Conservation (phyloP, 176 grass and related monocot species). For the Areca catechu region DNA sequence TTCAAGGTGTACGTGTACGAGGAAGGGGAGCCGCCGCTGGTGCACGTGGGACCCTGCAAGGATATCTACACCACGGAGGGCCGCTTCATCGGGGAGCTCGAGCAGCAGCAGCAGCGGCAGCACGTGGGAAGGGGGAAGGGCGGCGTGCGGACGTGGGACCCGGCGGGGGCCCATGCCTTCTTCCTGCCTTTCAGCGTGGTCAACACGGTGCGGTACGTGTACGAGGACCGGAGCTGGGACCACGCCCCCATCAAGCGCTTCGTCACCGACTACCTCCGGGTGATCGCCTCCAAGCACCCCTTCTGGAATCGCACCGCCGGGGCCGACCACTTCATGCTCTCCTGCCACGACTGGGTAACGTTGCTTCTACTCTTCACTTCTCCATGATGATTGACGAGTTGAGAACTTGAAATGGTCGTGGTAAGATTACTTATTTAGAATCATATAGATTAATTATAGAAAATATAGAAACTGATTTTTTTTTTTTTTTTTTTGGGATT, state of each 20-base stretch:
- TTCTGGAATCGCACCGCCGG: constrained; percentile 70
- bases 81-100: constrained; percentile 66
- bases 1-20: constrained; percentile 81
- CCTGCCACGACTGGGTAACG: constrained; percentile 73
- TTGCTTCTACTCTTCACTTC: no score
- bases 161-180: constrained; percentile 37
- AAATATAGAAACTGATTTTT: no score
- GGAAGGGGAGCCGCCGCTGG: constrained; percentile 67
- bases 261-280: constrained; percentile 57
- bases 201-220: constrained; percentile 40
- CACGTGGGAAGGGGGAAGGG: no score
- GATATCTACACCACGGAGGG: constrained; percentile 76
- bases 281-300: constrained; percentile 39
- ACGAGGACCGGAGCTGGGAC: constrained; percentile 21
- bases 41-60: constrained; percentile 59
- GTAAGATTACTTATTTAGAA: no score
- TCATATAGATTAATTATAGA: no score
- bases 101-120: constrained; percentile 30
- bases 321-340: constrained; percentile 83
- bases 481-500: no score
- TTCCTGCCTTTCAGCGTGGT: constrained; percentile 63
- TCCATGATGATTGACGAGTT: no score
- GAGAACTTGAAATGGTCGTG: no score
- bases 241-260: constrained; percentile 11
- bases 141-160: constrained; percentile 34